phyloP scores from a whole-genome alignment of 441 rosid species.

The Populus hybrid region DNA sequence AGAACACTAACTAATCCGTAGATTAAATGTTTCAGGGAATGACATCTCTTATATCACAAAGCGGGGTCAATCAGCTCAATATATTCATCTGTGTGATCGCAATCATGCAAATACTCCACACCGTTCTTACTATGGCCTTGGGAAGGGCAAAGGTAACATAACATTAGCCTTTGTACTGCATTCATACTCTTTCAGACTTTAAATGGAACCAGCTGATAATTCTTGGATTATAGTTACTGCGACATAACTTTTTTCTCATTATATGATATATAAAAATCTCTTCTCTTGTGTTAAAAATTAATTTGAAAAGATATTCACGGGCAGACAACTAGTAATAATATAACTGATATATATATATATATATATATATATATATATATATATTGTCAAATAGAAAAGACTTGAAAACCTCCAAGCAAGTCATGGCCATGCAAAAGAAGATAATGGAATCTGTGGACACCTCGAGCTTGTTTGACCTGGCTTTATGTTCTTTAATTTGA shows the following conservation, averaged over 20 bases:
- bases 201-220: no score
- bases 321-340: no score
- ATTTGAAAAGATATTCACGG: no score
- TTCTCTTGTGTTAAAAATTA: no score
- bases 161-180: not conserved
- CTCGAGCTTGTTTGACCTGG: not conserved
- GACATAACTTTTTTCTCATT: no score
- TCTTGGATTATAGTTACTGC: no score
- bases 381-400: not conserved
- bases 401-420: not conserved
- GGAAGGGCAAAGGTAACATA: slow-evolving; percentile 52
- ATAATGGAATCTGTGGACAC: not conserved
- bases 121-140: slow-evolving; percentile 43
- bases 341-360: no score
- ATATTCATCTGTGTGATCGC: slow-evolving; percentile 61
- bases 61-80: slow-evolving; percentile 56
- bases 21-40: slow-evolving; percentile 25
- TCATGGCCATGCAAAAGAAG: not conserved
- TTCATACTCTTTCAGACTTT: not conserved
- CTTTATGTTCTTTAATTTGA: no score
- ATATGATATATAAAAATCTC: no score
- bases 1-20: no score
- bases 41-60: slow-evolving; percentile 44
- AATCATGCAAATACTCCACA: slow-evolving; percentile 52
- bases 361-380: no score